Percentiles rank a stretch among this genome's conserved stretches.
phyloP scores from a whole-genome alignment of 208 protist genomes.

The Trypanosoma boissoni region DNA sequence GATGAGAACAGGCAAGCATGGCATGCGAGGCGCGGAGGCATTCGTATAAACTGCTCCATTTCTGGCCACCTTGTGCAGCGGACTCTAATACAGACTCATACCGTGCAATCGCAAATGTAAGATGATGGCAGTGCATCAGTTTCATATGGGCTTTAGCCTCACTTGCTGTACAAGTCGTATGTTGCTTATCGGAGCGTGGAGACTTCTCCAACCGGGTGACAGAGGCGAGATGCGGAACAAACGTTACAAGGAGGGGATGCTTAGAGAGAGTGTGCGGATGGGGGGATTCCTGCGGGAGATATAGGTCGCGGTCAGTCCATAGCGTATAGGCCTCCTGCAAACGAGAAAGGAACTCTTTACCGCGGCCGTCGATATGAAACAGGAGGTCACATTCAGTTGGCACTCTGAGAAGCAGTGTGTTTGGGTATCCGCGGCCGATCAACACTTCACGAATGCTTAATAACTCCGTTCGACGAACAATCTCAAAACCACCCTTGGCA shows the following conservation, averaged over 20 bases:
- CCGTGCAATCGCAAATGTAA: slow-evolving; percentile 35
- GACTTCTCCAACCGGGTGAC: slow-evolving; percentile 46
- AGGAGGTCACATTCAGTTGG: slow-evolving; percentile 71
- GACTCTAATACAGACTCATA: slow-evolving; percentile 32
- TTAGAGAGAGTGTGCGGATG: slow-evolving; percentile 23
- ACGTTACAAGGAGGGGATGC: slow-evolving; percentile 37
- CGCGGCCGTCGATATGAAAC: slow-evolving; percentile 45
- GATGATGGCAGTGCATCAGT: slow-evolving; percentile 33
- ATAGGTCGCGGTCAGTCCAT: slow-evolving; percentile 51
- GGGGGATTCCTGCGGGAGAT: slow-evolving; percentile 32
- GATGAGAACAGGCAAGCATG: slow-evolving; percentile 46
- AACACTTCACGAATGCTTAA: slow-evolving; percentile 40
- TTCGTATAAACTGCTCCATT: too few relatives aligned
- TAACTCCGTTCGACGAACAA: slow-evolving; percentile 52
- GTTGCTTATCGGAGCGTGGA: slow-evolving; percentile 41
- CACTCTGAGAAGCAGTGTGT: slow-evolving; percentile 53
- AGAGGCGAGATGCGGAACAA: slow-evolving; percentile 26
- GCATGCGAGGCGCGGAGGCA: slow-evolving; percentile 36
- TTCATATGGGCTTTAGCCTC: slow-evolving; percentile 22
- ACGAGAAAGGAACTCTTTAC: slow-evolving; percentile 42
- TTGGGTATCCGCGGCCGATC: slow-evolving; percentile 32
- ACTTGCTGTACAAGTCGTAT: slow-evolving; percentile 35
- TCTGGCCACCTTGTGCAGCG: neutral
- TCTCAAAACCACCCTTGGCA: slow-evolving; percentile 47
- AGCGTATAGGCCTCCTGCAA: slow-evolving; percentile 57